These are phyloP conservation scores for Exutisphaerella laricina DNA, from an alignment of 2,329 filamentous ascomycete genomes.

Conservation along the genomic window DNA sequence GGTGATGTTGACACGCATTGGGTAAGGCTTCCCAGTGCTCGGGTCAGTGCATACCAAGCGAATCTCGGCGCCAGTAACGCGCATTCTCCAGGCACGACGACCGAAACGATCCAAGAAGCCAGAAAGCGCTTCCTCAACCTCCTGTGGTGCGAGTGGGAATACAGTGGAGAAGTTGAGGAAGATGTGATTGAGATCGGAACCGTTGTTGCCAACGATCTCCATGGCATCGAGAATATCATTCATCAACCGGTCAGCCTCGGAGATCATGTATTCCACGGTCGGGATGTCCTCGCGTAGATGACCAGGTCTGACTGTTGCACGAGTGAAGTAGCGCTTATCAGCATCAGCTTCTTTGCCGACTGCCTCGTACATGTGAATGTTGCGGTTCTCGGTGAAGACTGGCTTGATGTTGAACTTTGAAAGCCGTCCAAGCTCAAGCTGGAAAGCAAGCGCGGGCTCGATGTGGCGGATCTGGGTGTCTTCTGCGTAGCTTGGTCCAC, in stretches of 20 bases:
- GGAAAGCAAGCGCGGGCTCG: constrained; percentile 95
- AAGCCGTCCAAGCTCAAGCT: constrained; percentile 89
- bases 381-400: constrained; percentile 98
- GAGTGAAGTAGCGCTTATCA: constrained; percentile 98
- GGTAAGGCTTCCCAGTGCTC: constrained; percentile 74
- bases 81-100: constrained; percentile 88
- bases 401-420: constrained; percentile 98
- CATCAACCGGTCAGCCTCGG: constrained; percentile 91
- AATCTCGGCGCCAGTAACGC: constrained; percentile 95
- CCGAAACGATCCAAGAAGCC: constrained; percentile 97
- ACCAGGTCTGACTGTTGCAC: constrained; percentile 88
- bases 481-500: constrained; percentile 81
- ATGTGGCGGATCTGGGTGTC: constrained; percentile 95
- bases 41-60: constrained; percentile 97
- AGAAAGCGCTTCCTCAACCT: constrained; percentile 87
- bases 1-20: constrained; percentile 90
- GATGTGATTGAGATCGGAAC: constrained; percentile 98
- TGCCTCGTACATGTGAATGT: constrained; percentile 98
- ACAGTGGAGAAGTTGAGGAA: constrained; percentile 99
- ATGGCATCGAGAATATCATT: constrained; percentile 96
- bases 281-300: constrained; percentile 95
- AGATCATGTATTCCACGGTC: constrained; percentile 97
- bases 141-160: constrained; percentile 81
- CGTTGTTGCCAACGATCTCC: constrained; percentile 98
- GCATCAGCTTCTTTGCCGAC: constrained; percentile 90